phyloP scores from a whole-genome alignment of 495 filamentous ascomycete species.

The Penicillium pulvis region DNA sequence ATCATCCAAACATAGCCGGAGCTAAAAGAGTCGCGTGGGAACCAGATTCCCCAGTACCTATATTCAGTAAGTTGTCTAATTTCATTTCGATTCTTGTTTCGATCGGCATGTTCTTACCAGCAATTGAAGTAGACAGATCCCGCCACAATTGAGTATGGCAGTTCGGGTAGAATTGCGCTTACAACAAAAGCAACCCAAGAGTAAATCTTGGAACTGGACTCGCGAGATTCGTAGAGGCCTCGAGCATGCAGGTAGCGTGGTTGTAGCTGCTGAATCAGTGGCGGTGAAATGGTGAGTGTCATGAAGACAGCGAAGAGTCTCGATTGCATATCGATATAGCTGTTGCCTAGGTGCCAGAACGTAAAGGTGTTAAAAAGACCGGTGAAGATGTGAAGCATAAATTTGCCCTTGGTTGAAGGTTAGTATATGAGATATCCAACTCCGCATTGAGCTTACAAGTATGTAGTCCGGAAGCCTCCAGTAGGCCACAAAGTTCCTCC shows the following conservation, averaged over 20 bases:
- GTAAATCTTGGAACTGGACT: constrained; percentile 55
- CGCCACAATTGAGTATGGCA: constrained; percentile 54
- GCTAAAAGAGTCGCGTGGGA: constrained; percentile 53
- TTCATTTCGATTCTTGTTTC: not conserved
- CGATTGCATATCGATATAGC: constrained; percentile 63
- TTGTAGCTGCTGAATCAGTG: constrained; percentile 63
- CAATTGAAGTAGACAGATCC: constrained; percentile 59
- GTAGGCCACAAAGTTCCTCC: constrained; percentile 58
- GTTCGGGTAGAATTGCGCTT: constrained; percentile 50
- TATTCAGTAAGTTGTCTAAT: not conserved
- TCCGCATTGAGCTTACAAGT: constrained; percentile 32
- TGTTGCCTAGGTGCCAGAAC: constrained; percentile 61
- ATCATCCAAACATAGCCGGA: constrained; percentile 60
- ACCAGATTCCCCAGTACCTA: constrained; percentile 56
- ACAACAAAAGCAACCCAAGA: constrained; percentile 54
- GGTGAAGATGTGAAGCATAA: constrained; percentile 63
- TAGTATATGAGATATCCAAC: not conserved
- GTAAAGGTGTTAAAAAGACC: constrained; percentile 69
- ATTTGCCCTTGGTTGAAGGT: constrained; percentile 44
- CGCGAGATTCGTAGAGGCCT: constrained; percentile 49
- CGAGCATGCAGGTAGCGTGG: constrained; percentile 51
- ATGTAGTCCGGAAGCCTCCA: constrained; percentile 64
- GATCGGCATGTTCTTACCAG: constrained; percentile 44
- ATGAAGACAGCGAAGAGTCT: constrained; percentile 73
- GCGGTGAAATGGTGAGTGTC: constrained; percentile 64